phyloP scores from a whole-genome alignment of 2,329 filamentous ascomycete species.

The Graphilbum fragrans region DNA sequence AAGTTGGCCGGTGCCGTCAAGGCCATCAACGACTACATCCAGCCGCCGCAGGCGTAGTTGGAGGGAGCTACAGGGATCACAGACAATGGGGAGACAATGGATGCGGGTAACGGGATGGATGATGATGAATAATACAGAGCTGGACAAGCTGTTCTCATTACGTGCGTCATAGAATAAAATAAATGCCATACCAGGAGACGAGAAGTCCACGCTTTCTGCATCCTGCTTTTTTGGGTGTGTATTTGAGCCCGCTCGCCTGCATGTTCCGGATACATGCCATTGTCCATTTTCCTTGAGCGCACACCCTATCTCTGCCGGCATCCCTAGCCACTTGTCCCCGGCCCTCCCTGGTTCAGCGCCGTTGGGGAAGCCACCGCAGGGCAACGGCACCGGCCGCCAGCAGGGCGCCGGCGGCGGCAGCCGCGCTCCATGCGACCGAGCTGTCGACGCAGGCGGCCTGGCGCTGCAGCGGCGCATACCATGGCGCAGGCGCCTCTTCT shows the following conservation, averaged over 20 bases:
- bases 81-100: not conserved
- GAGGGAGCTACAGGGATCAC: not conserved
- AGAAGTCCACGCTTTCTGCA: too few relatives aligned
- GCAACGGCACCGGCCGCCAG: not conserved
- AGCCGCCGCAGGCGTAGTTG: slow-evolving; percentile 23
- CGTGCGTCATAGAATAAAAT: too few relatives aligned
- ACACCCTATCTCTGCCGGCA: too few relatives aligned
- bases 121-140: not conserved
- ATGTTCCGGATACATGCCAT: too few relatives aligned
- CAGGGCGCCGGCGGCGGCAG: slow-evolving; percentile 1
- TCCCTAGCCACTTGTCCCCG: too few relatives aligned
- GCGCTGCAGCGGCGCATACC: slow-evolving; percentile 2
- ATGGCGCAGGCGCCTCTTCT: slow-evolving; percentile 1
- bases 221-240: too few relatives aligned
- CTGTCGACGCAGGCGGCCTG: not conserved
- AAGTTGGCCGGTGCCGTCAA: slow-evolving; percentile 69
- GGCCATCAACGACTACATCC: slow-evolving; percentile 64
- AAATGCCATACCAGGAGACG: too few relatives aligned
- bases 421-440: slow-evolving; percentile 1
- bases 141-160: too few relatives aligned
- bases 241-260: too few relatives aligned
- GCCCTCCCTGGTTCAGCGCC: too few relatives aligned
- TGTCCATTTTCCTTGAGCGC: too few relatives aligned
- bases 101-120: too few relatives aligned
- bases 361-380: slow-evolving; percentile 5